Evolutionary conservation across 345 rosid species (phyloP).

Genomic region (Carallia brachiata): DNA sequence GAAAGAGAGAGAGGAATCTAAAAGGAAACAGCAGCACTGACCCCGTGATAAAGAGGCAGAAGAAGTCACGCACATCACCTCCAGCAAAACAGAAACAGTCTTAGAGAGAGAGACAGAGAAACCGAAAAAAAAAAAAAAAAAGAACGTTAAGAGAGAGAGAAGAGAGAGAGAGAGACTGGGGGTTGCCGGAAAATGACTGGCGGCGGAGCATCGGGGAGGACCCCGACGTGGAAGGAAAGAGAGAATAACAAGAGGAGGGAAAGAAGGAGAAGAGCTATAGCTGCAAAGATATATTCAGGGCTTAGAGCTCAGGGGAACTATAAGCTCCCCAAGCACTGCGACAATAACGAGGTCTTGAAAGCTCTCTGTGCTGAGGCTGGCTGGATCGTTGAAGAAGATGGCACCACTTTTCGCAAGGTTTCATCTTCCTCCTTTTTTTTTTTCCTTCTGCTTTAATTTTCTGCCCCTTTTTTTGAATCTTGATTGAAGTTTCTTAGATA

Average conservation of each 20-base stretch:
- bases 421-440: background rate
- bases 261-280: slow-evolving; percentile 36
- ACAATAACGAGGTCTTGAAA: slow-evolving; percentile 36
- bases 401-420: slow-evolving; percentile 38
- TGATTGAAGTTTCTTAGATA: no score
- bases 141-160: no score
- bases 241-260: slow-evolving; percentile 36
- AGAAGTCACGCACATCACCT: background rate
- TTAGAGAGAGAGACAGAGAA: background rate
- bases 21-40: background rate
- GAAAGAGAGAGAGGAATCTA: background rate
- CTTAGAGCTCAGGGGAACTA: slow-evolving; percentile 34
- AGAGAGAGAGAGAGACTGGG: background rate
- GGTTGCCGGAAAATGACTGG: slow-evolving; percentile 26
- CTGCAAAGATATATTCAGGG: slow-evolving; percentile 32
- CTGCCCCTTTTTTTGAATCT: no score
- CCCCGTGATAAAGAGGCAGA: slow-evolving; percentile 15
- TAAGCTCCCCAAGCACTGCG: slow-evolving; percentile 35
- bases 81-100: background rate
- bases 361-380: slow-evolving; percentile 40
- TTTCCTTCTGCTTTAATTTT: background rate
- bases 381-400: slow-evolving; percentile 35
- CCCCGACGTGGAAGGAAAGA: slow-evolving; percentile 34
- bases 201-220: slow-evolving; percentile 32
- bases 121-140: no score